Base-by-base conservation (phyloP, 306 rosid genomes). In the Cercis canadensis region DNA sequence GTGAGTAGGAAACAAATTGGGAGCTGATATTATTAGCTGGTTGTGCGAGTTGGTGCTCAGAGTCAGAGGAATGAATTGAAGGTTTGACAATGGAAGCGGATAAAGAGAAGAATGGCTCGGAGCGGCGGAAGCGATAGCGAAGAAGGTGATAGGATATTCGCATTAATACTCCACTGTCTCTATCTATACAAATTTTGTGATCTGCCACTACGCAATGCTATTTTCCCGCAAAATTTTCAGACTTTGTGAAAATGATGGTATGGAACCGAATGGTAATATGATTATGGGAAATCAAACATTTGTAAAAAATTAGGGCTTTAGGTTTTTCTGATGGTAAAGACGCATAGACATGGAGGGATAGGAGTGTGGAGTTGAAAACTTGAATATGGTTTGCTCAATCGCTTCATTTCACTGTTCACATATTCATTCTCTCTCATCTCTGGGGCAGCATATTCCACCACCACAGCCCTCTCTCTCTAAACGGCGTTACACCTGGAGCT, bases 51-150 rank as follows among this genome's bases (percentile, higher is more conserved):
- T 46, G 53, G 13, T 50, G 62, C 19, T 72, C 78, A 59, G 74
- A 65, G 49, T 67, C 81, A n/a, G 77, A 46, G 58, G 73, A 40
- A 24, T 40, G 4, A 34, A 58, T 66, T 49, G 75, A 40, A 57
- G 44, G 72, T 19, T 69, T 69, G 31, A 11, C 8, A 17, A 31
- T 45, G 63, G 41, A 57, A 8, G 46, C 29, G 61, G 58, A 67
- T 1, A 72, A 54, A 46, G 70, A 67, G 29, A 46, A 15, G 67
- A 21, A 15, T n/a, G 43, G 77, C 24, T 19, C 75, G 37, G 71
- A 37, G 15, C 37, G 81, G 74, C 70, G 78, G 68, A 81, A 65
- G 51, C 80, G 81, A 59, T 73, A 73, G 67, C 71, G 75, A 65
- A 74, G 61, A 62, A 67, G 52, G 34, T 15, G 40, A 57, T 65